Percentiles rank a stretch among this genome's conserved stretches.
These are phyloP conservation scores for Fraxinus pennsylvanica DNA, from an alignment of 257 asterid species.

Conservation along the genomic window DNA sequence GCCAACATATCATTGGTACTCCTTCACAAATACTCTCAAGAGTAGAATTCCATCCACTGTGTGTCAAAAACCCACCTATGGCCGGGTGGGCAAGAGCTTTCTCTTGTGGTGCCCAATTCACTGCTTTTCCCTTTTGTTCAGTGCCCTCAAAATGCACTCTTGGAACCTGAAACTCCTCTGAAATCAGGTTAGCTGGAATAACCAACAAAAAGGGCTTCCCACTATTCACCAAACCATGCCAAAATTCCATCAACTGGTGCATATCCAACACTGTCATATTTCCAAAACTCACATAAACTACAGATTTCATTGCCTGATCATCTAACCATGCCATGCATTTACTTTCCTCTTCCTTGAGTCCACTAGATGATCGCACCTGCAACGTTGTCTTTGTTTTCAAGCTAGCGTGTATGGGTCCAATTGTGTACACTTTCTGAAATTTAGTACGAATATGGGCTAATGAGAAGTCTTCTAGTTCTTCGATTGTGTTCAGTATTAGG, in stretches of 20 bases:
- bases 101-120: conserved; percentile 42
- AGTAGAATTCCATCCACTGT: conserved; percentile 34
- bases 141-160: conserved; percentile 24
- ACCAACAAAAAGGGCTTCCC: conserved; percentile 39
- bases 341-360: conserved; percentile 27
- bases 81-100: conserved; percentile 36
- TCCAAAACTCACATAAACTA: conserved; percentile 38
- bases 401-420: conserved; percentile 37
- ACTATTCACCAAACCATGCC: conserved; percentile 39
- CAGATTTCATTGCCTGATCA: conserved; percentile 31
- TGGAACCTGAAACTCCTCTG: conserved; percentile 10
- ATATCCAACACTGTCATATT: conserved; percentile 23
- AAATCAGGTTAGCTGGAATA: conserved; percentile 14
- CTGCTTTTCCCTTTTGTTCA: conserved; percentile 28
- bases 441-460: conserved; percentile 26
- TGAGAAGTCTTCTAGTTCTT: conserved; percentile 36
- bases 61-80: conserved; percentile 31
- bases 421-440: conserved; percentile 29
- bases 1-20: conserved; percentile 39
- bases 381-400: conserved; percentile 8
- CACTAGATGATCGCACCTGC: neutral
- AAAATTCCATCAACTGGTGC: conserved; percentile 31
- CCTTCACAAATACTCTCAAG: conserved; percentile 33
- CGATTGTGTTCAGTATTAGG: conserved; percentile 38
- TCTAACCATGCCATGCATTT: conserved; percentile 37